Conservation (phyloP, 208 protist species). For the Acanthamoeba quina region DNA sequence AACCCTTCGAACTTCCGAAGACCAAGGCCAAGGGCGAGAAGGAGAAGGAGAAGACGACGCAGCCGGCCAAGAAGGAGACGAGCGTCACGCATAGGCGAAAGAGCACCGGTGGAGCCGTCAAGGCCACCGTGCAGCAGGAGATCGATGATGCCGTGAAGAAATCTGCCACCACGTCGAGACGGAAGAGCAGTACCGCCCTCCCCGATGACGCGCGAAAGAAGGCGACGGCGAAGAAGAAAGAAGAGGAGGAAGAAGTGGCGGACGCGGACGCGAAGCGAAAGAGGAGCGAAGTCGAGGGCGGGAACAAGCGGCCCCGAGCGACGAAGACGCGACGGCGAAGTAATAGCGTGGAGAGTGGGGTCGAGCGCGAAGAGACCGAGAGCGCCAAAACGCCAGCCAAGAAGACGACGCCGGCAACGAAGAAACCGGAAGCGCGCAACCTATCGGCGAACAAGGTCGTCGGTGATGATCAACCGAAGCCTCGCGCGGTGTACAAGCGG, state of each 20-base stretch:
- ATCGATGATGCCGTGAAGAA: slow-evolving; percentile 37
- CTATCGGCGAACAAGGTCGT: no score
- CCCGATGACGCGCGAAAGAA: not conserved
- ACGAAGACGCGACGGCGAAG: slow-evolving; percentile 20
- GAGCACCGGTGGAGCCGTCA: slow-evolving; percentile 23
- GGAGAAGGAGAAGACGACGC: not conserved
- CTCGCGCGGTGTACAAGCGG: not conserved
- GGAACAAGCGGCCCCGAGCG: slow-evolving; percentile 9
- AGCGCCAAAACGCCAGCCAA: not conserved
- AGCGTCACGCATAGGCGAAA: not conserved
- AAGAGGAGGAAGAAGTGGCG: not conserved
- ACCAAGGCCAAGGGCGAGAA: not conserved
- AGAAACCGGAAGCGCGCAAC: not conserved
- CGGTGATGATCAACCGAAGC: not conserved
- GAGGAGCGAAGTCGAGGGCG: not conserved
- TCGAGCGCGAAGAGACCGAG: not conserved
- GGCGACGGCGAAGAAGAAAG: not conserved
- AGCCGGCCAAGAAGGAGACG: not conserved
- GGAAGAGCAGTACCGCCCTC: slow-evolving; percentile 11
- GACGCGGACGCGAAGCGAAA: not conserved
- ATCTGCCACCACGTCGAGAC: not conserved
- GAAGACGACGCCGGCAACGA: not conserved
- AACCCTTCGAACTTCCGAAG: not conserved
- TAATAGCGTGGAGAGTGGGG: not conserved
- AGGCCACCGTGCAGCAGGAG: slow-evolving; percentile 25